A percentile compares a stretch with the other conserved stretches of the same genome.
Evolutionary conservation across 202 grass and related monocot genomes (phyloP).

Genomic region (Musa balbisiana): DNA sequence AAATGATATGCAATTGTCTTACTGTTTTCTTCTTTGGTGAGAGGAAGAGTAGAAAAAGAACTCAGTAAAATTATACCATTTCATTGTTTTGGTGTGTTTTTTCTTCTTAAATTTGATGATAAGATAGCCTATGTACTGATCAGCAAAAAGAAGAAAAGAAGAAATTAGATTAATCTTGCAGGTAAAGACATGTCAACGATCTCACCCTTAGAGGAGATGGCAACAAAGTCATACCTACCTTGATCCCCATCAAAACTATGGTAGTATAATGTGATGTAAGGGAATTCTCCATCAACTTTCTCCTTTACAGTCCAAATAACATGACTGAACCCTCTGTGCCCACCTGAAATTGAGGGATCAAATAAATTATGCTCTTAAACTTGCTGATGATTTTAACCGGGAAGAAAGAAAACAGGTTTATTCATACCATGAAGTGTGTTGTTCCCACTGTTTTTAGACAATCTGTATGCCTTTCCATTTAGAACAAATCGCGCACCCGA

Average conservation of each 20-base stretch:
- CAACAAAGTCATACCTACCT: slow-evolving; percentile 26
- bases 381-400: not conserved
- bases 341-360: slow-evolving; percentile 28
- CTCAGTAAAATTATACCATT: not conserved
- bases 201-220: no score
- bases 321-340: slow-evolving; percentile 63
- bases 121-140: no score
- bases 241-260: slow-evolving; percentile 78
- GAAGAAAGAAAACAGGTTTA: not conserved
- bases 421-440: slow-evolving; percentile 55
- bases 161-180: no score
- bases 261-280: slow-evolving; percentile 67
- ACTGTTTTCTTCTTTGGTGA: no score
- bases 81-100: not conserved
- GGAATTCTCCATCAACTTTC: slow-evolving; percentile 47
- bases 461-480: slow-evolving; percentile 45
- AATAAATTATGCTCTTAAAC: not conserved
- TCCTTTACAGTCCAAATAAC: slow-evolving; percentile 74
- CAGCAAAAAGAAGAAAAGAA: no score
- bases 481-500: slow-evolving; percentile 38
- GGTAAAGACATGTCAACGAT: no score
- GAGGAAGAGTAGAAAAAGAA: not conserved
- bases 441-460: slow-evolving; percentile 44
- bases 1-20: no score
- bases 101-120: no score